Base-by-base conservation (phyloP, 2,329 filamentous ascomycete genomes). In the Diaporthe vaccinii region DNA sequence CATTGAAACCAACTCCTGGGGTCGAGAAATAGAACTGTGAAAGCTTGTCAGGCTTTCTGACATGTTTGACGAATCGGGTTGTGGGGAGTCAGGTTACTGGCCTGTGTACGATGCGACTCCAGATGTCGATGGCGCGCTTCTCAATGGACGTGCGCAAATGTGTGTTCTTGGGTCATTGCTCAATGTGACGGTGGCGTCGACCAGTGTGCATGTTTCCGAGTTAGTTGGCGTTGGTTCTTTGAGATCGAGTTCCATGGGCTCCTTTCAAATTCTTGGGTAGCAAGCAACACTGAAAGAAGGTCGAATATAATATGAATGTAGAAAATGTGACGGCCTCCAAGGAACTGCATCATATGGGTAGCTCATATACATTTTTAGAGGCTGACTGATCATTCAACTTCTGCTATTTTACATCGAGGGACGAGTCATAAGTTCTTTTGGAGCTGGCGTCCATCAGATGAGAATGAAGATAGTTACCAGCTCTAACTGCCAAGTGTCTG, bases 1-100 rank as follows among this genome's bases (percentile, higher is more conserved):
- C 25, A 67, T 67, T 67, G 62, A 67, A 67, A 67, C 62, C 62
- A 67, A 44, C 62, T 36, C 44, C 28, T 67, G 62, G 44, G 62
- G 44, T 17, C 44, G 15, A 14, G 2, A 4, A 36, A 51, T 51
- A 44, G 44, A 3, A 25, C 28, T 25, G 62, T 51, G 62, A 67
- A 67, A 67, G 44, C 62, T 51, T 67, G 44, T 15, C 1, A 36
- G 36, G 44, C 28, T 51, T 67, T 17, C 44, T n/a, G 44, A 36
- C 28, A 51, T 51, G 62, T 17, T 34, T 51, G 61, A 51, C 61
- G 61, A 67, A 49, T 67, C 61, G 61, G 61, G 61, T 67, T 51
- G 61, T 67, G 61, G 61, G 61, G 44, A 34, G 17, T 31, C 44
- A 49, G 41, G 44, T 28, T 49, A 8, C 12, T 49, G 58, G 15